Conservation (phyloP, 2,329 filamentous ascomycete genomes). For the Drechslerella dactyloides region DNA sequence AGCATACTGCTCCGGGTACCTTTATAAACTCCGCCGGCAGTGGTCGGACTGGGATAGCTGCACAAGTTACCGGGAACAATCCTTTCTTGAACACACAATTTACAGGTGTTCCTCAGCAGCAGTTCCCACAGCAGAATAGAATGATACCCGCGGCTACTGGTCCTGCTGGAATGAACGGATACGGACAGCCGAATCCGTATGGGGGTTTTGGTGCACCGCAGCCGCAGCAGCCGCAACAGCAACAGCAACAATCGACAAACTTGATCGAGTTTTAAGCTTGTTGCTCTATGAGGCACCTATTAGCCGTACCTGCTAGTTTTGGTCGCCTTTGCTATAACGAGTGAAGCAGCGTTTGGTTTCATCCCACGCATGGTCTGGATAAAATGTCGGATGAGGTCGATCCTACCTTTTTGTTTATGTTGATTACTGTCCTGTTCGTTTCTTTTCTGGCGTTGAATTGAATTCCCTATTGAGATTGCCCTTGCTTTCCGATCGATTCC, state of each 20-base stretch:
- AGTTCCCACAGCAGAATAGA: slow-evolving; percentile 46
- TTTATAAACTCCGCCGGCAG: slow-evolving; percentile 95
- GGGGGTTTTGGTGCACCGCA: slow-evolving; percentile 58
- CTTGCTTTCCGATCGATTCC: slow-evolving; percentile 13
- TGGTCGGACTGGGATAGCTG: slow-evolving; percentile 56
- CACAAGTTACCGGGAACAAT: slow-evolving; percentile 78
- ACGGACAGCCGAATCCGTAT: slow-evolving; percentile 51
- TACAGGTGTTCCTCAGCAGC: slow-evolving; percentile 71
- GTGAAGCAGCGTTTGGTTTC: slow-evolving; percentile 50
- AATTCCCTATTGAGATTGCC: slow-evolving; percentile 23
- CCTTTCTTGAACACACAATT: slow-evolving; percentile 79
- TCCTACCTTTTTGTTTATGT: slow-evolving; percentile 5
- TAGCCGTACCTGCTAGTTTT: slow-evolving; percentile 24
- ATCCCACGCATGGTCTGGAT: slow-evolving; percentile 60
- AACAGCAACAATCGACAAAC: slow-evolving; percentile 66
- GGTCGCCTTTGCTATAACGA: slow-evolving; percentile 46
- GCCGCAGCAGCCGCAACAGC: slow-evolving; percentile 60
- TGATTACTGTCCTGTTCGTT: slow-evolving; percentile 25
- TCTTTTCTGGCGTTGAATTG: slow-evolving; percentile 39
- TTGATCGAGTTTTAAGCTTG: slow-evolving; percentile 67
- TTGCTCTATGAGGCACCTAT: slow-evolving; percentile 14
- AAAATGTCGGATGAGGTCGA: slow-evolving; percentile 46
- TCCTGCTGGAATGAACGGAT: slow-evolving; percentile 65
- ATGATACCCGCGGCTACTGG: slow-evolving; percentile 65
- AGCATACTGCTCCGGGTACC: slow-evolving; percentile 93